phyloP scores from a whole-genome alignment of 164 flowering plant genomes.

The Chloranthus sessilifolius region DNA sequence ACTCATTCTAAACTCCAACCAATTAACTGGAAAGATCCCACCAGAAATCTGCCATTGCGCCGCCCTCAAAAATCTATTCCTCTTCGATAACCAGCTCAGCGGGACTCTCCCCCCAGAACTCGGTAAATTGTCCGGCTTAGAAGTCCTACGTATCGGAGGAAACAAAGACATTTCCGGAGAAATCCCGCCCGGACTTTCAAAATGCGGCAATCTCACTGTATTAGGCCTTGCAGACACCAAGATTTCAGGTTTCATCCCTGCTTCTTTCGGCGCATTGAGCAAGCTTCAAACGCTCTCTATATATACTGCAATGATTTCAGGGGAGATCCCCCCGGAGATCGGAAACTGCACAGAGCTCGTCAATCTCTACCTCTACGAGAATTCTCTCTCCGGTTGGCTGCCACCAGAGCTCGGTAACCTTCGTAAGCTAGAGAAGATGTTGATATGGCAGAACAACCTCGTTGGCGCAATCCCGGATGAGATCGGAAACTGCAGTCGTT shows the following conservation, averaged over 20 bases:
- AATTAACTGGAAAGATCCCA: constrained; percentile 71
- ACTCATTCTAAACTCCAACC: constrained; percentile 63
- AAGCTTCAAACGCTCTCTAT: constrained; percentile 64
- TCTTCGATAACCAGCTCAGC: constrained; percentile 55
- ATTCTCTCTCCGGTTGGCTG: constrained; percentile 62
- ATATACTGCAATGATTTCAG: constrained; percentile 71
- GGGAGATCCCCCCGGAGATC: constrained; percentile 68
- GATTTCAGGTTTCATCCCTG: constrained; percentile 48
- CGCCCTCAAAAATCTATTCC: constrained; percentile 35
- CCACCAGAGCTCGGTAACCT: constrained; percentile 72
- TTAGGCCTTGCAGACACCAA: constrained; percentile 59
- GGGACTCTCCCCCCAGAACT: constrained; percentile 56
- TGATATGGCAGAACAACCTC: constrained; percentile 76
- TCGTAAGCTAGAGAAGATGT: constrained; percentile 54
- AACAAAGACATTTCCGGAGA: constrained; percentile 60
- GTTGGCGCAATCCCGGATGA: constrained; percentile 69
- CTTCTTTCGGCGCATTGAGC: constrained; percentile 49
- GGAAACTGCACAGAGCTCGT: constrained; percentile 83
- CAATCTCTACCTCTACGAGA: constrained; percentile 59
- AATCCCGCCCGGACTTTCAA: constrained; percentile 59
- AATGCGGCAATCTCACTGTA: constrained; percentile 39
- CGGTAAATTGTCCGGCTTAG: constrained; percentile 41
- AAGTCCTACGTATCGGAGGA: constrained; percentile 70
- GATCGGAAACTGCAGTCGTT: constrained; percentile 64
- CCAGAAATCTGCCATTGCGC: constrained; percentile 44